Base-by-base conservation (phyloP, 179 eudicot genomes). In the Spinacia oleracea region DNA sequence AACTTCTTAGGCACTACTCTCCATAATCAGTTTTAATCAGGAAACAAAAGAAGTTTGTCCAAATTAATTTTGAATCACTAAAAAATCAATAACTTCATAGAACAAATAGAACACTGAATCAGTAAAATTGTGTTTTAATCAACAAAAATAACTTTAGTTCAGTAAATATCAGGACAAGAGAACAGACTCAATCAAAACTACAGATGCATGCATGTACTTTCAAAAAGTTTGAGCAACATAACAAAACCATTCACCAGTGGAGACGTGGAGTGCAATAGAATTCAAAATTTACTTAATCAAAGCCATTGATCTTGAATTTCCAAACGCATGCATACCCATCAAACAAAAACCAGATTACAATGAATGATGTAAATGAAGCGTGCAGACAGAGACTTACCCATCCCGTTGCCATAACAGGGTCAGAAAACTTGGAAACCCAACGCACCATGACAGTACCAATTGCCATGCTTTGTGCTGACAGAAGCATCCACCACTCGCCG, bases 401-500 rank as follows among this genome's bases (percentile, higher is more conserved):
- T 83, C 98, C 99, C 56, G 99, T 96, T 69, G 99, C 99, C 99
- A 94, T 96, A 78, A 96, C 73, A 78, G 99, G 93, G 84, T 94
- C 99, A 6, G 99, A 83, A 83, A 89, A 96, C 79, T 93, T 93
- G 64, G 98, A 87, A 79, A 96, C 99, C 99, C 99, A 96, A 21
- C 99, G 99, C 79, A 96, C 94, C 99, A 96, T 94, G 72, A 96
- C 94, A 25, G 97, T 96, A 70, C 99, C 99, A 42, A 93, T 74
- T 58, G 99, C 99, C 99, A 96, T 96, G 87, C 98, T 93, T 88
- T 96, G 99, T 71, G 98, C 99, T 70, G 99, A 94, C 68, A 96
- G 88, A 83, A 96, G 94, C 99, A 96, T 96, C 98, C 96, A 94
- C 97, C 91, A 93, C 76, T 96, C 99, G 50, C 99, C 99, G 71